Conservation (phyloP, 495 filamentous ascomycete species). For the Tetracladium marchalianum region DNA sequence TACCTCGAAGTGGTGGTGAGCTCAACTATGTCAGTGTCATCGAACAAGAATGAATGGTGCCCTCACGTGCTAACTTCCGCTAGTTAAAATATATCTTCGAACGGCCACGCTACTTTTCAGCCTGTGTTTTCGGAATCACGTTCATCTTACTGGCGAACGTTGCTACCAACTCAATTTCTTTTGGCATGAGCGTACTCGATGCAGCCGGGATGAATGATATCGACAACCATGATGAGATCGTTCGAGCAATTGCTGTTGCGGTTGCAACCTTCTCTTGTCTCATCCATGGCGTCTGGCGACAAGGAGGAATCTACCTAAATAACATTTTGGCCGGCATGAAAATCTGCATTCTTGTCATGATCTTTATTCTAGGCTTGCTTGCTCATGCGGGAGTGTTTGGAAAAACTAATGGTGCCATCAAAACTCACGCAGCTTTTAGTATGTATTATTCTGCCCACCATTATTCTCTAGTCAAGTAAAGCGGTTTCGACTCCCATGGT, state of each 20-base stretch:
- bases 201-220: not conserved
- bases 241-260: not conserved
- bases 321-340: not conserved
- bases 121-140: not conserved
- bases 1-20: slow-evolving; percentile 4
- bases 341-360: not conserved
- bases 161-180: not conserved
- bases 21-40: slow-evolving; percentile 1
- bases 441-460: not conserved
- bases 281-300: not conserved
- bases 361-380: not conserved
- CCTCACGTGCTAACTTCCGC: not conserved
- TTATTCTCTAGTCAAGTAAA: not conserved
- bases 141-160: not conserved
- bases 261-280: not conserved
- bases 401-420: not conserved
- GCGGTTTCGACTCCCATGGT: too few species aligned
- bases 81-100: not conserved
- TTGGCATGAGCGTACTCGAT: not conserved
- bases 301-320: not conserved
- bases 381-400: not conserved
- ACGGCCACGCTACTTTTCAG: not conserved
- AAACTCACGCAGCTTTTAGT: not conserved
- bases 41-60: not conserved
- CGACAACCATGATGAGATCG: not conserved